Base-by-base conservation (phyloP, 1,139 yeast genomes). In the Saccharomycopsis hybrid region DNA sequence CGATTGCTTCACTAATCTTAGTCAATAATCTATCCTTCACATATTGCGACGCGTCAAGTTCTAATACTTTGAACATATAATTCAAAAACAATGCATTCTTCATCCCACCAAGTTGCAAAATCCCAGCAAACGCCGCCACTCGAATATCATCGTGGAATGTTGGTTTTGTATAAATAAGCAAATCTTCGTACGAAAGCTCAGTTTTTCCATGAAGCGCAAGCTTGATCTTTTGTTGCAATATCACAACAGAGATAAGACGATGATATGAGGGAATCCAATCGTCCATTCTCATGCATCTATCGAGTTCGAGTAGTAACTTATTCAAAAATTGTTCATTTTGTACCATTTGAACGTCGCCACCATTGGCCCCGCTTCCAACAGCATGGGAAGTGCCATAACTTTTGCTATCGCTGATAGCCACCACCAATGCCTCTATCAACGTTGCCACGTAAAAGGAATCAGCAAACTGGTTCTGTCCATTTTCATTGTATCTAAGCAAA, bases 261-360 rank as follows among this genome's bases (percentile, higher is more conserved):
- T 83, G 84, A 57, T 76, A 80, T 0, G 95, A 82, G 0, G 96
- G 95, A 11, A 84, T 73, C 95, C 95, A 89, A 46, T 79, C 82
- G 60, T 92, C 97, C 66, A 94, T 72, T 56, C 90, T 80, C 56
- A 82, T 80, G 54, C 83, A 76, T 55, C 97, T 73, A 49, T 82
- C 79, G 46, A 94, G 70, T 61, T 90, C 88, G 18, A 72, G 70
- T 18, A 77, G 61, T 0, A 81, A 78, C 24, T 71, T 73, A 7
- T 63, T 59, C 5, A 75, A 60, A 58, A 74, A 76, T 5, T 57
- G 61, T 5, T 58, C 63, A 13, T 57, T 57, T 31, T 65, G 43
- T 45, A 28, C 4, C 11, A 9, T 5, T 29, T 41, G 35, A 11
- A 2, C 25, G 5, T 41, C 44, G 7, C 5, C 5, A 27, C 24